Evolutionary conservation across 257 asterid species (phyloP).

Genomic region (Cordia subcordata): DNA sequence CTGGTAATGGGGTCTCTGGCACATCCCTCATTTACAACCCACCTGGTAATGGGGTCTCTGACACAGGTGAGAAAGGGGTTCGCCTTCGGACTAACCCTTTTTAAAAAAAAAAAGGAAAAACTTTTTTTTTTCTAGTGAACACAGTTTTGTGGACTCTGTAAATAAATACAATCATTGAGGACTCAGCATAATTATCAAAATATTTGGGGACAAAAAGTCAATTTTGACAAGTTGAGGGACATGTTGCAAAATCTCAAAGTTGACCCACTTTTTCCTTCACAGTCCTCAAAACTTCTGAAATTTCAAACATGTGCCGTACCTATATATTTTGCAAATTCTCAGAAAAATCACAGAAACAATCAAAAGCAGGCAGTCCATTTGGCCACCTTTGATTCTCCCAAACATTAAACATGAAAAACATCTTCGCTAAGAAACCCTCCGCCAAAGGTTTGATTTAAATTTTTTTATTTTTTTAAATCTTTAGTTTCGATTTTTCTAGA

Average conservation of each 20-base stretch:
- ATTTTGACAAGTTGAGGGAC: background rate
- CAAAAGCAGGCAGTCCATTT: background rate
- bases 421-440: conserved; percentile 1
- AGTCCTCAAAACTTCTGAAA: background rate
- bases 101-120: no score
- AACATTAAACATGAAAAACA: background rate
- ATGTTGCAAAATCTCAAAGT: background rate
- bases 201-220: background rate
- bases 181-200: background rate
- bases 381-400: background rate
- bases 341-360: background rate
- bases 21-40: no score
- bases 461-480: background rate
- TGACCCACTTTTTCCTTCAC: background rate
- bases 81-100: no score
- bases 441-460: background rate
- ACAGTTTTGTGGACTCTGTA: no score
- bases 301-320: background rate
- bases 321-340: background rate
- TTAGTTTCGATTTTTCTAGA: background rate
- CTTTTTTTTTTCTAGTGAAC: no score
- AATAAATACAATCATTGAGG: background rate
- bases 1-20: no score
- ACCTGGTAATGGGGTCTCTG: no score
- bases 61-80: no score